These are phyloP conservation scores for Myrica gale DNA, from an alignment of 306 rosid genomes.

Conservation along the genomic window DNA sequence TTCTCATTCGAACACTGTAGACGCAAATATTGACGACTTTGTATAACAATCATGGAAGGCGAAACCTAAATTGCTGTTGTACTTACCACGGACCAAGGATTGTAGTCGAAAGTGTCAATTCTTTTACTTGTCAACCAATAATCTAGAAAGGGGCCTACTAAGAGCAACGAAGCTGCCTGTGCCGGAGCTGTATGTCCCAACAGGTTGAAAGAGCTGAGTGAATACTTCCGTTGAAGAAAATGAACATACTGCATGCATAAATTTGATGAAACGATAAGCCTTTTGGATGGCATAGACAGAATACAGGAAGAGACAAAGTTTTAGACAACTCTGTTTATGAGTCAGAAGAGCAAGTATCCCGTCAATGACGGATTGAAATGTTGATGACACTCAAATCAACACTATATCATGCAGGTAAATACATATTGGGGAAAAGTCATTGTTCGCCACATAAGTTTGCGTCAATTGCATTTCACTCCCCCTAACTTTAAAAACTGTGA, in stretches of 20 bases:
- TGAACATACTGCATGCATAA: slow-evolving; percentile 72
- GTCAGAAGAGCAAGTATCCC: neutral
- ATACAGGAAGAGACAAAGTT: neutral
- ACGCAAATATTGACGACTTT: neutral
- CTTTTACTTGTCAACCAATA: slow-evolving; percentile 79
- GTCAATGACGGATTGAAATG: neutral
- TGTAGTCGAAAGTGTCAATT: slow-evolving; percentile 56
- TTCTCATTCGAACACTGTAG: neutral
- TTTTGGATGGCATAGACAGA: neutral
- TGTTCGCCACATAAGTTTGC: too few species aligned
- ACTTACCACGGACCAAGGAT: slow-evolving; percentile 52
- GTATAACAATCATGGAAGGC: neutral
- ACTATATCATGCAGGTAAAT: neutral
- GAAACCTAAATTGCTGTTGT: neutral
- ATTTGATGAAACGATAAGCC: slow-evolving; percentile 15
- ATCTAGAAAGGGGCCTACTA: slow-evolving; percentile 74
- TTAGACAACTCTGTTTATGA: slow-evolving; percentile 1
- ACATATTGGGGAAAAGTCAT: neutral
- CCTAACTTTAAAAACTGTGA: too few species aligned
- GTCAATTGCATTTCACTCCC: too few species aligned
- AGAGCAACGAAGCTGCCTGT: slow-evolving; percentile 66
- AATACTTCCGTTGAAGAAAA: slow-evolving; percentile 84
- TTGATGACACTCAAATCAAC: neutral
- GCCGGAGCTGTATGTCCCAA: slow-evolving; percentile 96
- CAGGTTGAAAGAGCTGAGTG: slow-evolving; percentile 79